Conservation (phyloP, 2,329 filamentous ascomycete genomes). For the Botrytis elliptica region DNA sequence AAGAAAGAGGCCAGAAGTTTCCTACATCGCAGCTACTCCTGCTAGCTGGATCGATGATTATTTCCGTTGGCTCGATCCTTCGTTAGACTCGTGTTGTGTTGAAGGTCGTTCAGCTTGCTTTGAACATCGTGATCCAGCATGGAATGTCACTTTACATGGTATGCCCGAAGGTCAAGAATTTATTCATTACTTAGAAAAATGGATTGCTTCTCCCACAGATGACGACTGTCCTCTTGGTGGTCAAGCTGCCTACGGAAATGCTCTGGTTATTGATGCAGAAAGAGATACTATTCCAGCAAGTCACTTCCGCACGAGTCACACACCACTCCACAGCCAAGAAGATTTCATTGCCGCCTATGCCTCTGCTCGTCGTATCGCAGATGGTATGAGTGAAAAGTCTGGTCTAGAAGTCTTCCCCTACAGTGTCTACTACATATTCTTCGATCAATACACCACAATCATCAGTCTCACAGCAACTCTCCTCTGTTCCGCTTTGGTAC, state of each 20-base stretch:
- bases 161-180: constrained; percentile 97
- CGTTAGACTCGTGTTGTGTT: constrained; percentile 56
- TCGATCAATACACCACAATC: constrained; percentile 92
- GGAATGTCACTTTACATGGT: constrained; percentile 85
- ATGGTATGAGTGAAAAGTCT: constrained; percentile 69
- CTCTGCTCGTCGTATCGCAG: constrained; percentile 82
- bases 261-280: constrained; percentile 73
- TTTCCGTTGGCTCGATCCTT: constrained; percentile 93
- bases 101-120: constrained; percentile 68
- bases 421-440: constrained; percentile 98
- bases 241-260: constrained; percentile 80
- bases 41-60: constrained; percentile 98
- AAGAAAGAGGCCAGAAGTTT: constrained; percentile 81
- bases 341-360: constrained; percentile 93
- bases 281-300: constrained; percentile 70
- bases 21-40: constrained; percentile 82
- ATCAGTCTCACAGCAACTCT: constrained; percentile 75
- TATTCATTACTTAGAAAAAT: constrained; percentile 78
- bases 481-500: constrained; percentile 76
- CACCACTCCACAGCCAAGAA: constrained; percentile 78
- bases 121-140: constrained; percentile 69
- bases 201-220: constrained; percentile 76
- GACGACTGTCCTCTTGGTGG: constrained; percentile 86
- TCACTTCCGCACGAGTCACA: constrained; percentile 90
- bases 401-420: constrained; percentile 90